Base-by-base conservation (phyloP, 2,329 filamentous ascomycete species). In the Didymella lethalis region DNA sequence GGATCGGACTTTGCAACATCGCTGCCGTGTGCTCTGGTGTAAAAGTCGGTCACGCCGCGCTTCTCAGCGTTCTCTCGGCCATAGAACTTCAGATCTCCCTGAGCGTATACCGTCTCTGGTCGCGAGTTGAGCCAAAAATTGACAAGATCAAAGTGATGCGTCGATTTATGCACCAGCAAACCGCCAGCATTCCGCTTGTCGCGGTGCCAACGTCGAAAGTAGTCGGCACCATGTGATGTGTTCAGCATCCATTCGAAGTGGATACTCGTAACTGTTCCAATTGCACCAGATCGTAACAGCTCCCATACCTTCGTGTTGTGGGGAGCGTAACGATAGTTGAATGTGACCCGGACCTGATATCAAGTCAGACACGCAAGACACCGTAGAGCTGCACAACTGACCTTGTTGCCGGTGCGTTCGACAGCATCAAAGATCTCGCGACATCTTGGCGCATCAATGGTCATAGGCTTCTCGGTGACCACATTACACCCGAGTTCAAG, bases 391-490 rank as follows among this genome's bases (percentile, higher is more conserved):
- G 31, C 31, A 5, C 31, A 11, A 11, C 10, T 14, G 31, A 36
- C 2, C 78, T 77, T 0, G 83, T 85, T 18, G 80, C 76, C 49
- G 32, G 32, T 36, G 16, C 32, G 32, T 36, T 83, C 79, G 16
- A 85, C 85, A 12, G 84, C 82, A 61, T 81, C 78, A 62, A 87
- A 80, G 57, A 88, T 88, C 48, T 81, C 78, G 7, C 74, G 77
- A 72, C 84, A 86, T 2, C 84, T 81, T 1, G 81, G 78, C 0
- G 79, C 83, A 65, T 88, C 85, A 64, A 87, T 84, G 0, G 86
- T 88, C 86, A 88, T 88, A 4, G 86, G 86, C 71, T 88, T 88
- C 67, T 88, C 86, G 0, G 84, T 88, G n/a, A 88, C 78, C 0
- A 87, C 85, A 59, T 84, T 82, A 65, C 85, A 86, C 16, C 85